Base-by-base conservation (phyloP, 345 rosid genomes). In the Salix suchowensis region DNA sequence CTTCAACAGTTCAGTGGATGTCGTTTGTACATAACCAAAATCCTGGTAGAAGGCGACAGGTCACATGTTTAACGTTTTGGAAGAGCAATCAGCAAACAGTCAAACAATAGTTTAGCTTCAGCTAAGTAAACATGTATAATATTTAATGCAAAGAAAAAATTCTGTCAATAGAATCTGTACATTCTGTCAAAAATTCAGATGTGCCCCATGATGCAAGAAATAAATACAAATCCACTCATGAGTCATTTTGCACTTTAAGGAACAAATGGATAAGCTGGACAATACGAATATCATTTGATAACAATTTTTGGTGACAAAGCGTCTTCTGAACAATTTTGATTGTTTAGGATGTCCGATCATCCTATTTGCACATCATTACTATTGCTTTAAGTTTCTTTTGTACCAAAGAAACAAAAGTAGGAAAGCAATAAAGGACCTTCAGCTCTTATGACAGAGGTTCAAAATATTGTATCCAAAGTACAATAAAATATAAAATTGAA, bases 11-110 rank as follows among this genome's bases (percentile, higher is more conserved):
- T 96, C 99, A 8, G 98, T 96, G 32, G 97, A 94, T 26, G 99
- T 92, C 79, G 99, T 90, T 88, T 96, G 99, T 76, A 88, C 99
- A 76, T 92, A 96, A 61, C 99, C 99, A 84, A 94, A 96, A 84
- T 96, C 99, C 99, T 96, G 81, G 66, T n/a, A 44, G 21, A 78
- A 74, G 54, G 30, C 61, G 32, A 65, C 13, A 24, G 7, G 68
- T 37, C 42, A 74, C 15, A 44, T 3, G 7, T 15, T 30, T 52
- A 65, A 50, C 52, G 4, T 46, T 46, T 46, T 12, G 16, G 52
- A 50, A 65, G 65, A 68, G 21, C 30, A 67, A 71, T 48, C n/a
- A 11, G 37, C 11, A n/a, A 44, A 76, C 28, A 42, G 64, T 55
- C 54, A 65, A 73, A 75, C 60, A 55, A 26, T 8, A 39, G 13